Evolutionary conservation across 805 yeast genomes (phyloP).

Genomic region (Zygosaccharomyces rouxii): DNA sequence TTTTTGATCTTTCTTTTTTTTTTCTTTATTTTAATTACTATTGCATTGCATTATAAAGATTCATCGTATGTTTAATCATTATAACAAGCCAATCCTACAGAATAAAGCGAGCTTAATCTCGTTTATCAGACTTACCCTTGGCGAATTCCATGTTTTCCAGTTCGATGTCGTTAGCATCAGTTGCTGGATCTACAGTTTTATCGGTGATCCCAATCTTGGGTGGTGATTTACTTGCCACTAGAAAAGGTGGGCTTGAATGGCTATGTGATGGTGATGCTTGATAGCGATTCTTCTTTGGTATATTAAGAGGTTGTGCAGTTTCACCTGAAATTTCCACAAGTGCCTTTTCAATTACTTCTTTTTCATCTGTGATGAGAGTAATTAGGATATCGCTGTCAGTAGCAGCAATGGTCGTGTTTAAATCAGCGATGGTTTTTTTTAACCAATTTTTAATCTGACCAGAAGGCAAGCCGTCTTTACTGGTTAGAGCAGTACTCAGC

Average conservation of each 20-base stretch:
- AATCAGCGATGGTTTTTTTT: constrained; percentile 6
- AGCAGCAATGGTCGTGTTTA: constrained; percentile 7
- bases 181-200: constrained; percentile 7
- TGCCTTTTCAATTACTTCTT: constrained; percentile 22
- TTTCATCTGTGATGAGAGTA: constrained; percentile 19
- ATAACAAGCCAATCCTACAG: not conserved
- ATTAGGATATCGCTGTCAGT: constrained; percentile 8
- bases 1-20: not conserved
- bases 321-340: constrained; percentile 14
- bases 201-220: constrained; percentile 29
- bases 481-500: constrained; percentile 12
- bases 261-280: constrained; percentile 4
- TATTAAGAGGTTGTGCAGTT: not conserved
- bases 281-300: constrained; percentile 1
- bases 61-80: not conserved
- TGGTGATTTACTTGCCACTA: constrained; percentile 26
- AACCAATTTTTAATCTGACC: constrained; percentile 10
- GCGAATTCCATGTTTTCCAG: constrained; percentile 1
- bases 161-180: constrained; percentile 5
- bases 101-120: not conserved
- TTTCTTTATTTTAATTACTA: not conserved
- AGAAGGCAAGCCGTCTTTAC: not conserved
- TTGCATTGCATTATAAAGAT: not conserved
- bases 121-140: not conserved
- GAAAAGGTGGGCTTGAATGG: constrained; percentile 14